Conservation (phyloP, 352 stramenopile species). For the Phytopythium delawarense region DNA sequence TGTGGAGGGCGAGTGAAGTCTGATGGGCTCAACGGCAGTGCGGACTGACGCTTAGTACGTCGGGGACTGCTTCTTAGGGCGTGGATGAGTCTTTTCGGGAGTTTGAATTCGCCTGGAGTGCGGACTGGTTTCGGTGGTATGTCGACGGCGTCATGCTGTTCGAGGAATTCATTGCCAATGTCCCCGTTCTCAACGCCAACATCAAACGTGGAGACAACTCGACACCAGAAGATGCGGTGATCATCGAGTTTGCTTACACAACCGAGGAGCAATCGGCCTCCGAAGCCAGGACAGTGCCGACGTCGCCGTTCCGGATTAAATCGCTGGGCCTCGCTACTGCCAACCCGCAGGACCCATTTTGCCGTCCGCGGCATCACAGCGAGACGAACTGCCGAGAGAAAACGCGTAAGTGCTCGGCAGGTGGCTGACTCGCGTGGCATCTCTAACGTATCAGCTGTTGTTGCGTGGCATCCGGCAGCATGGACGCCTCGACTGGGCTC, state of each 20-base stretch:
- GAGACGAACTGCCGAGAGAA: conserved; percentile 41
- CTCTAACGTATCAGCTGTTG: background rate
- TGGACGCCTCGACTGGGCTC: conserved; percentile 52
- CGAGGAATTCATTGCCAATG: conserved; percentile 30
- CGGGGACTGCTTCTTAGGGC: conserved; percentile 14
- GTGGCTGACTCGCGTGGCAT: background rate
- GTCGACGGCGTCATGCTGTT: conserved; percentile 44
- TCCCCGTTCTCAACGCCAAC: background rate
- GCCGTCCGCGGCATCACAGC: conserved; percentile 24
- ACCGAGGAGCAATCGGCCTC: background rate
- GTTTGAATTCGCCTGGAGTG: conserved; percentile 40
- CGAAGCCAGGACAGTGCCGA: background rate
- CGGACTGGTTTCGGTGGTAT: conserved; percentile 55
- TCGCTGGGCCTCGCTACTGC: conserved; percentile 19
- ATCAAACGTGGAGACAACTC: too few species aligned
- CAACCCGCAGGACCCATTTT: conserved; percentile 26
- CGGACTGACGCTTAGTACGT: background rate
- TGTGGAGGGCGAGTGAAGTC: background rate
- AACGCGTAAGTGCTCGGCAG: conserved; percentile 24
- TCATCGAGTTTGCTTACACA: conserved; percentile 18
- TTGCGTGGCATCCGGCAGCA: conserved; percentile 11
- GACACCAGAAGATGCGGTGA: background rate
- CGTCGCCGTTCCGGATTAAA: conserved; percentile 15
- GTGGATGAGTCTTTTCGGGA: conserved; percentile 22
- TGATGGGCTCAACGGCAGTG: background rate